Conservation (phyloP, 2,329 filamentous ascomycete genomes). For the Xylariaceae sp. region DNA sequence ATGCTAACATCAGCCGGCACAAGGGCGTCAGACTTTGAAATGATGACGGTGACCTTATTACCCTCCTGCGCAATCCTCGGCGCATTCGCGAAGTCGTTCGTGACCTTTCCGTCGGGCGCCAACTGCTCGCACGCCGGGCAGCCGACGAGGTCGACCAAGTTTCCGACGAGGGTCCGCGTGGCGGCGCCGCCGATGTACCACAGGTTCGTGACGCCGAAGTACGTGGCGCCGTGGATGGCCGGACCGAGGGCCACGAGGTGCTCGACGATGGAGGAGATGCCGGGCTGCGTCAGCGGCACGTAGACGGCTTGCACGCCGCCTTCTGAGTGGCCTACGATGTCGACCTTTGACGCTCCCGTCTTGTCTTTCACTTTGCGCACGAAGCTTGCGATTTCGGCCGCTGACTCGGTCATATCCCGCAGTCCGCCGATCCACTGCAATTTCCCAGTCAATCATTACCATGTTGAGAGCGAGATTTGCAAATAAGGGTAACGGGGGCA, state of each 20-base stretch:
- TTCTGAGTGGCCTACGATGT: constrained; percentile 53
- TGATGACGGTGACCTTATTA: constrained; percentile 39
- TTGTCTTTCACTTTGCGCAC: constrained; percentile 45
- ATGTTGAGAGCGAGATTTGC: too few relatives aligned
- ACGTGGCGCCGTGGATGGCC: constrained; percentile 38
- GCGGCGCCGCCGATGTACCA: constrained; percentile 37
- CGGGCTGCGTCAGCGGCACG: constrained; percentile 39
- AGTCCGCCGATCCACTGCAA: constrained; percentile 50
- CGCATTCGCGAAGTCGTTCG: constrained; percentile 28
- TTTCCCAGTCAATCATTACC: too few relatives aligned
- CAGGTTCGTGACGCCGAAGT: constrained; percentile 39
- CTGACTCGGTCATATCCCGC: constrained; percentile 46
- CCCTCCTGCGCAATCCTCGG: constrained; percentile 34
- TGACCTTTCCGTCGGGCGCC: constrained; percentile 35
- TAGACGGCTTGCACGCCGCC: constrained; percentile 49
- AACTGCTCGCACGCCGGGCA: constrained; percentile 40
- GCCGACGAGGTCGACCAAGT: constrained; percentile 30
- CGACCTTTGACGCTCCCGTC: constrained; percentile 47
- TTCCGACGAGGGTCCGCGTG: constrained; percentile 31
- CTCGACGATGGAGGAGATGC: constrained; percentile 36
- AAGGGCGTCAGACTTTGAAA: constrained; percentile 34
- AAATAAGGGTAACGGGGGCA: too few relatives aligned
- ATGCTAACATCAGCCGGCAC: constrained; percentile 34
- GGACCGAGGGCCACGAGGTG: constrained; percentile 37
- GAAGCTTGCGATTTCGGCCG: constrained; percentile 48